Evolutionary conservation across 306 rosid genomes (phyloP).

Genomic region (Boehmeria nivea): DNA sequence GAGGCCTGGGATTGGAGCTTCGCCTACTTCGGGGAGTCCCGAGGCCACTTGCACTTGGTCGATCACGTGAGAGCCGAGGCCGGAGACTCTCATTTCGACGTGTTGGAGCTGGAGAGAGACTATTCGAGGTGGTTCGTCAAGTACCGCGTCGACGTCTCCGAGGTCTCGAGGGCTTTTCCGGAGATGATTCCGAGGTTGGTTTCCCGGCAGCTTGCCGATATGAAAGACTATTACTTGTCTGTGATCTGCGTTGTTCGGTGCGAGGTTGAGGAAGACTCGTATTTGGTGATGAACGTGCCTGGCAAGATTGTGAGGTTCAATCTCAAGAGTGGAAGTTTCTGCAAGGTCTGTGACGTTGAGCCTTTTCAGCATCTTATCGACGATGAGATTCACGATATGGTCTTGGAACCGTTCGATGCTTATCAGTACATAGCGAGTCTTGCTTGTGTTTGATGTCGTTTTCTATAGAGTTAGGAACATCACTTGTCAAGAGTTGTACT

Average conservation of each 20-base stretch:
- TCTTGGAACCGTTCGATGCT: background rate
- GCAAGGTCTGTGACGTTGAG: background rate
- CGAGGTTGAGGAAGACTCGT: constrained; percentile 13
- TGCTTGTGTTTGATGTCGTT: background rate
- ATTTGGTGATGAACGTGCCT: constrained; percentile 18
- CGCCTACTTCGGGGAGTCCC: constrained; percentile 19
- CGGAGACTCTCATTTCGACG: constrained; percentile 15
- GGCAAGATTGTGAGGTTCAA: background rate
- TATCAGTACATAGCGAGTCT: background rate
- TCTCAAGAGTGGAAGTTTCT: background rate
- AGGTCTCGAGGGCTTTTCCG: constrained; percentile 4
- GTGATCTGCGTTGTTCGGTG: constrained; percentile 8
- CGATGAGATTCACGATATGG: too few relatives aligned
- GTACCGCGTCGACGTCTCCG: constrained; percentile 18
- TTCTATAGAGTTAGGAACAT: too few relatives aligned
- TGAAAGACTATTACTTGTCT: background rate
- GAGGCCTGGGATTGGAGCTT: constrained; percentile 3
- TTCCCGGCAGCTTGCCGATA: background rate
- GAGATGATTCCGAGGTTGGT: background rate
- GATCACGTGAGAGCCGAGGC: constrained; percentile 3
- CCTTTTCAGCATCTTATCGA: background rate
- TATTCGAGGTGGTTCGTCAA: constrained; percentile 30
- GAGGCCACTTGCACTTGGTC: constrained; percentile 27
- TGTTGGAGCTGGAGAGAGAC: constrained; percentile 22
- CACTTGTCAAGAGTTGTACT: too few relatives aligned